Evolutionary conservation across 306 rosid species (phyloP).

Genomic region (Clitoria ternatea): DNA sequence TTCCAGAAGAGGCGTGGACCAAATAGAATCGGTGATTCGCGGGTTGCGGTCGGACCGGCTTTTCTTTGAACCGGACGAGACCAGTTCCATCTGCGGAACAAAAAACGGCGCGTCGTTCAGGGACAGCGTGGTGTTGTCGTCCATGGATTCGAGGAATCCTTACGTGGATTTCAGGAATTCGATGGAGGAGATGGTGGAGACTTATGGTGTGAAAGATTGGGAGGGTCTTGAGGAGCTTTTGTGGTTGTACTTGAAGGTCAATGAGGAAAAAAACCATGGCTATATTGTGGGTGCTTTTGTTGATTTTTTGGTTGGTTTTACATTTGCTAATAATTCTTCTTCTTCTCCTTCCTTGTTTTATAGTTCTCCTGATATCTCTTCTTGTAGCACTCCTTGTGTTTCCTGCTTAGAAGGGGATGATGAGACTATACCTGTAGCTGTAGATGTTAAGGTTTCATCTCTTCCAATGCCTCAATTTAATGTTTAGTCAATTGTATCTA

Average conservation of each 20-base stretch:
- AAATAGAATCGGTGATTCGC: constrained; percentile 46
- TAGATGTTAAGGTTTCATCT: too few species aligned
- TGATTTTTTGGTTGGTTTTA: constrained; percentile 54
- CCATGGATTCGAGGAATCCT: constrained; percentile 64
- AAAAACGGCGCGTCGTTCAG: constrained; percentile 21
- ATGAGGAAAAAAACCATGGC: constrained; percentile 43
- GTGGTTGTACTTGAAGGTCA: constrained; percentile 57
- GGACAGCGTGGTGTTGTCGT: constrained; percentile 41
- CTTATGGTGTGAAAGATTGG: constrained; percentile 62
- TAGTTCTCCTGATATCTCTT: constrained; percentile 36
- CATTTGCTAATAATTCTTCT: neutral
- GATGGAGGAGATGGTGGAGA: constrained; percentile 82
- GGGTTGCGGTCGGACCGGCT: constrained; percentile 62
- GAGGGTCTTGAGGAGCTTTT: constrained; percentile 65
- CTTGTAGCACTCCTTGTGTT: constrained; percentile 29
- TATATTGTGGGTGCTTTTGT: constrained; percentile 64
- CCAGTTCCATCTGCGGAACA: constrained; percentile 48
- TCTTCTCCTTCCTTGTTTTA: constrained; percentile 40
- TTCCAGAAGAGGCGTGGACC: constrained; percentile 27
- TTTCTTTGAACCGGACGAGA: constrained; percentile 54
- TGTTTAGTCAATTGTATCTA: too few species aligned
- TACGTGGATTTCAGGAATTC: constrained; percentile 61
- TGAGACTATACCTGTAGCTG: neutral
- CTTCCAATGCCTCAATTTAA: too few species aligned
- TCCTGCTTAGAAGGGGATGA: constrained; percentile 37